phyloP scores from a whole-genome alignment of 306 rosid genomes.

The Quercus agrifolia region DNA sequence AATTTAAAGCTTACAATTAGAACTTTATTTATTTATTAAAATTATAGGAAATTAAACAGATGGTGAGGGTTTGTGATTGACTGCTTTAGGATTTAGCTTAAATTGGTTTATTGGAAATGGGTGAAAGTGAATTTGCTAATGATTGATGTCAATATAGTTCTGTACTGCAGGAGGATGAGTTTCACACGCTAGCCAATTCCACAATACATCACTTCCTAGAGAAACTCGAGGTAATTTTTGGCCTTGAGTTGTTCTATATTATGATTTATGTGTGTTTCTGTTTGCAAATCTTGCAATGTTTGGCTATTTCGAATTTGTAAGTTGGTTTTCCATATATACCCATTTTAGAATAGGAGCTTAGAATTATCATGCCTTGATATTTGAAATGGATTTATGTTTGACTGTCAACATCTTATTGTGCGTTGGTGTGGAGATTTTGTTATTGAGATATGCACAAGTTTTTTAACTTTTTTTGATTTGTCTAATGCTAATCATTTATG shows the following conservation, averaged over 20 bases:
- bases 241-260: neutral
- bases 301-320: neutral
- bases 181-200: constrained; percentile 64
- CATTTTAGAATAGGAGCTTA: neutral
- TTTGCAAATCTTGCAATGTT: neutral
- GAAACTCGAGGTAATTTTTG: constrained; percentile 65
- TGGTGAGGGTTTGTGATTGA: neutral
- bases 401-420: neutral
- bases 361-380: neutral
- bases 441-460: neutral
- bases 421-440: neutral
- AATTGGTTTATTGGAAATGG: neutral
- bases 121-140: constrained; percentile 31
- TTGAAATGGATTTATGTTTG: constrained; percentile 1
- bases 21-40: neutral
- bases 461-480: neutral
- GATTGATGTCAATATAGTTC: constrained; percentile 59
- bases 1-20: too few relatives aligned
- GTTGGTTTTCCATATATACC: neutral
- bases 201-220: constrained; percentile 75
- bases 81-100: neutral
- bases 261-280: neutral
- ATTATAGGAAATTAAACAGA: too few relatives aligned
- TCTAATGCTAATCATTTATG: neutral
- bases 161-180: constrained; percentile 74